A percentile compares a stretch with the other conserved stretches of the same genome.
Evolutionary conservation across 192 early-diverging fungal species (phyloP).

Genomic region (Coemansia sp.): DNA sequence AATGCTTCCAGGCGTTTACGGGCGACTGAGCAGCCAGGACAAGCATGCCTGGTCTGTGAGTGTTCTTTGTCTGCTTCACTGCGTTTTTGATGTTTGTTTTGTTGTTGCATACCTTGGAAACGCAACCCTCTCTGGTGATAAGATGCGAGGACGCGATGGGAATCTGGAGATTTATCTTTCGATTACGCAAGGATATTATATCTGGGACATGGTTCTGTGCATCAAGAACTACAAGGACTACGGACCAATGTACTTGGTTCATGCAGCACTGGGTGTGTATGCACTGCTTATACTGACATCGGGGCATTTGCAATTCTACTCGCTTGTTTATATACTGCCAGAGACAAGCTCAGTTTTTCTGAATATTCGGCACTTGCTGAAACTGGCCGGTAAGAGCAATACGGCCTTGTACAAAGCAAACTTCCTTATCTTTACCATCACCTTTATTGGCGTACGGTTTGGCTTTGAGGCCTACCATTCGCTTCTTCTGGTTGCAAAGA

Average conservation of each 20-base stretch:
- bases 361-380: slow-evolving; percentile 40
- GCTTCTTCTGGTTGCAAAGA: slow-evolving; percentile 3
- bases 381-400: slow-evolving; percentile 11
- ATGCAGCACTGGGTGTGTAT: slow-evolving; percentile 35
- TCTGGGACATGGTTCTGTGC: slow-evolving; percentile 45
- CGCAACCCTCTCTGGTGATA: slow-evolving; percentile 18
- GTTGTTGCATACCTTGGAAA: slow-evolving; percentile 20
- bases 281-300: slow-evolving; percentile 37
- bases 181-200: slow-evolving; percentile 37
- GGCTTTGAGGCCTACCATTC: slow-evolving; percentile 45
- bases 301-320: slow-evolving; percentile 47
- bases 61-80: slow-evolving; percentile 13
- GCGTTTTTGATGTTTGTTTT: slow-evolving; percentile 28
- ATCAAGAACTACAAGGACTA: slow-evolving; percentile 25
- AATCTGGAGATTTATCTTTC: slow-evolving; percentile 37
- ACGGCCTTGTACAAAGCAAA: slow-evolving; percentile 40
- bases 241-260: slow-evolving; percentile 42
- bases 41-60: slow-evolving; percentile 27
- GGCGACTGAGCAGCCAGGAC: slow-evolving; percentile 12
- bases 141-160: slow-evolving; percentile 35
- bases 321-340: slow-evolving; percentile 44
- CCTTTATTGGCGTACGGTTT: slow-evolving; percentile 33
- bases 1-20: slow-evolving; percentile 22
- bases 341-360: slow-evolving; percentile 50
- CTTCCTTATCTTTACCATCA: slow-evolving; percentile 27